Percentiles rank a stretch among this genome's conserved stretches.
phyloP scores from a whole-genome alignment of 106 monocot genomes.

The Iris macrosiphon region DNA sequence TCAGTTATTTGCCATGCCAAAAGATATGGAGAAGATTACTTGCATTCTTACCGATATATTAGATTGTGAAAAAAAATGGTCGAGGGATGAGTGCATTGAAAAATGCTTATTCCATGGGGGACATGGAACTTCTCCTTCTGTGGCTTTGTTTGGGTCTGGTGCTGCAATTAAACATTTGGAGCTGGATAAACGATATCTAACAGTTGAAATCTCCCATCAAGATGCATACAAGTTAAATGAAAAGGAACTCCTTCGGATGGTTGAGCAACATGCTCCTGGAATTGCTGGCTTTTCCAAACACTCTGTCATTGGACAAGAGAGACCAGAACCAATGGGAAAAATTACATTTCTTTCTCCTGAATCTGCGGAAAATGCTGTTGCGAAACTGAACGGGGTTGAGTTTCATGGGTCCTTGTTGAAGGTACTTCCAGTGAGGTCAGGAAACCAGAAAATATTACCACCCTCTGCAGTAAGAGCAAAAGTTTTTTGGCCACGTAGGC shows the following conservation, averaged over 20 bases:
- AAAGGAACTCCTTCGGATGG: constrained; percentile 51
- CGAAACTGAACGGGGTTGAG: constrained; percentile 43
- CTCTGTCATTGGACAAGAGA: constrained; percentile 10
- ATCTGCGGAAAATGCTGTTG: constrained; percentile 52
- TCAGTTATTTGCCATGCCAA: constrained; percentile 41
- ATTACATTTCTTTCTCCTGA: constrained; percentile 75
- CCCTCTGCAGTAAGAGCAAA: constrained; percentile 66
- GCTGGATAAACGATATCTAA: constrained; percentile 57
- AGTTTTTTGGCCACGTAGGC: constrained; percentile 74
- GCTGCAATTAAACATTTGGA: constrained; percentile 95
- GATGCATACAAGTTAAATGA: constrained; percentile 43
- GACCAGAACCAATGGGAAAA: constrained; percentile 48
- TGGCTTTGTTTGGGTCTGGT: constrained; percentile 87
- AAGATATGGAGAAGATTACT: constrained; percentile 42
- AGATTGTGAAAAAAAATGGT: constrained; percentile 42
- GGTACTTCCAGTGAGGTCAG: constrained; percentile 29
- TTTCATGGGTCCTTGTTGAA: constrained; percentile 49
- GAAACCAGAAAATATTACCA: constrained; percentile 16
- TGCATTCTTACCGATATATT: constrained; percentile 34
- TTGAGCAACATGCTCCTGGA: constrained; percentile 42
- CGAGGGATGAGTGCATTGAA: constrained; percentile 69
- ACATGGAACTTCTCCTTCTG: constrained; percentile 27
- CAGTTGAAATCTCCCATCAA: constrained; percentile 72
- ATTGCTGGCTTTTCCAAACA: constrained; percentile 41
- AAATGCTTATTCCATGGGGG: constrained; percentile 44